phyloP scores from a whole-genome alignment of 2,329 filamentous ascomycete genomes.

The Xylaria sp. region DNA sequence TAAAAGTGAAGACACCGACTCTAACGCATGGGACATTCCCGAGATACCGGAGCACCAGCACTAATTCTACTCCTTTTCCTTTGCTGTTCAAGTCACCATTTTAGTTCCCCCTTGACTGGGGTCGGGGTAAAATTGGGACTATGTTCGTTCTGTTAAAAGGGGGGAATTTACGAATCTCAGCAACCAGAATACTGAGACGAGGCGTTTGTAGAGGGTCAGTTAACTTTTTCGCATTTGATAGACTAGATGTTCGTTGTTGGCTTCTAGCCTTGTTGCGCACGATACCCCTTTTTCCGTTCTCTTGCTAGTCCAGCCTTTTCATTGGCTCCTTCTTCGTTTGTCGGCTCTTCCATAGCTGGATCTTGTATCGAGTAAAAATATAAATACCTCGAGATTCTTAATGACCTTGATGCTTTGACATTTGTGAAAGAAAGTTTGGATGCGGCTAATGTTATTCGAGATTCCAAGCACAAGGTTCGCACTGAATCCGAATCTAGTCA shows the following conservation, averaged over 20 bases:
- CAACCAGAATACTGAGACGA: not conserved
- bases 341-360: not conserved
- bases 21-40: constrained; percentile 36
- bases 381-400: not conserved
- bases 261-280: constrained; percentile 24
- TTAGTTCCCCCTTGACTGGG: not conserved
- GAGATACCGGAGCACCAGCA: constrained; percentile 32
- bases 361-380: not conserved
- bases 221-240: not conserved
- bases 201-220: constrained; percentile 22
- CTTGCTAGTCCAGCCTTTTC: not conserved
- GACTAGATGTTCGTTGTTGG: constrained; percentile 12
- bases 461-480: not conserved
- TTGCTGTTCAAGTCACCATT: not conserved
- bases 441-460: not conserved
- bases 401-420: not conserved
- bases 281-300: constrained; percentile 31
- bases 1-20: constrained; percentile 25
- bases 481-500: not conserved
- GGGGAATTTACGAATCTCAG: not conserved
- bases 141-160: not conserved
- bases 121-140: not conserved
- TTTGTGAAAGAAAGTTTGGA: not conserved
- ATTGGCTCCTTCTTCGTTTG: constrained; percentile 10
- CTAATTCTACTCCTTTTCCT: constrained; percentile 14